Evolutionary conservation across 2,329 filamentous ascomycete genomes (phyloP).

Genomic region (Ophiostoma angusticollis): DNA sequence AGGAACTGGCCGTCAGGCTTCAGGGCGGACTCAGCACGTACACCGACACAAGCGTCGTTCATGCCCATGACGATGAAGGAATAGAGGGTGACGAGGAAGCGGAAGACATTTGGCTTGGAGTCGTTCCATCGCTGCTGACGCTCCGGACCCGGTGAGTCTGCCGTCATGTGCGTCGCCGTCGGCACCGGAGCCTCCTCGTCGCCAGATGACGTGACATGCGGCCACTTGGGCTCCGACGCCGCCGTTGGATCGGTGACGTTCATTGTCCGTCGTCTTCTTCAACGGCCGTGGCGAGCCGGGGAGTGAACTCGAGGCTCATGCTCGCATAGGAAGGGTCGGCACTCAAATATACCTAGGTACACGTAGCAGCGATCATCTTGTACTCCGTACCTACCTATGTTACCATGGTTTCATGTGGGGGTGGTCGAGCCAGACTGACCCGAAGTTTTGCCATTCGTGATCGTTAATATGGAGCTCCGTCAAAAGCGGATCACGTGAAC

Average conservation of each 20-base stretch:
- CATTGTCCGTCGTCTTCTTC: too few relatives aligned
- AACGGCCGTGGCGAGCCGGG: too few relatives aligned
- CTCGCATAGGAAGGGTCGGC: too few relatives aligned
- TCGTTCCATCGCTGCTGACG: conserved; percentile 48
- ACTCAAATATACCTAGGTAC: too few relatives aligned
- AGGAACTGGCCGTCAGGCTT: neutral
- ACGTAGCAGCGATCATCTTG: too few relatives aligned
- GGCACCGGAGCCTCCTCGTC: conserved; percentile 11
- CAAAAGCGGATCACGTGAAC: too few relatives aligned
- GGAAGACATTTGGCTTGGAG: conserved; percentile 44
- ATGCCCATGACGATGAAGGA: conserved; percentile 53
- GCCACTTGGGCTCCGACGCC: neutral
- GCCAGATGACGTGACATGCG: neutral
- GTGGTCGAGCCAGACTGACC: too few relatives aligned
- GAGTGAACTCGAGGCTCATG: too few relatives aligned
- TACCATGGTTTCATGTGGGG: too few relatives aligned
- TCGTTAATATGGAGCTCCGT: too few relatives aligned
- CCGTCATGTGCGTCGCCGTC: neutral
- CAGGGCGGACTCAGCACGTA: conserved; percentile 17
- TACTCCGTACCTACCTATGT: too few relatives aligned
- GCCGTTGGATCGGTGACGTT: neutral
- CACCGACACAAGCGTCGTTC: conserved; percentile 54
- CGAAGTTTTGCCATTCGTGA: too few relatives aligned
- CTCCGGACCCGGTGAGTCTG: neutral
- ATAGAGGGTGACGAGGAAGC: conserved; percentile 46